Percentiles rank a stretch among this genome's conserved stretches.
phyloP scores from a whole-genome alignment of 176 grass and related monocot genomes.

The Eremochloa ophiuroides region DNA sequence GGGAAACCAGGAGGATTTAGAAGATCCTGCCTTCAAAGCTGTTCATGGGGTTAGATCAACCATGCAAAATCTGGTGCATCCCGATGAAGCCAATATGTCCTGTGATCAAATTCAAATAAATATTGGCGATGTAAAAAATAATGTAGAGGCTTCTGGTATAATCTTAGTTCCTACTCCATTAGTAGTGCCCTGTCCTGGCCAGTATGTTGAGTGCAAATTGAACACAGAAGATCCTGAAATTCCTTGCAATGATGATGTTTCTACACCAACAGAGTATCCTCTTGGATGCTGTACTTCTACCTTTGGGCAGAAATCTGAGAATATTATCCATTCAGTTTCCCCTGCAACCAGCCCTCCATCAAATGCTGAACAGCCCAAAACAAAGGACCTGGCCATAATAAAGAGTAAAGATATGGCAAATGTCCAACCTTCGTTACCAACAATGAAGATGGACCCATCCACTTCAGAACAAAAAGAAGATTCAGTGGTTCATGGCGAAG shows the following conservation, averaged over 20 bases:
- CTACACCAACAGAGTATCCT: constrained; percentile 28
- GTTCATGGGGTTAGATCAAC: constrained; percentile 11
- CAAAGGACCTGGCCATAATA: constrained; percentile 32
- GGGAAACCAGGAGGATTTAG: constrained; percentile 40
- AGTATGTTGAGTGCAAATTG: constrained; percentile 35
- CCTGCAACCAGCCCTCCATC: constrained; percentile 31
- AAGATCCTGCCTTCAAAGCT: constrained; percentile 28
- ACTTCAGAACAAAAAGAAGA: constrained; percentile 41
- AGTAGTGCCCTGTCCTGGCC: constrained; percentile 31
- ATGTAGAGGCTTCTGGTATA: constrained; percentile 29
- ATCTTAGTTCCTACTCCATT: constrained; percentile 36
- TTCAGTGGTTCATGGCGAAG: constrained; percentile 26
- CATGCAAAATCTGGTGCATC: constrained; percentile 25
- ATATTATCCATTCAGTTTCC: constrained; percentile 3
- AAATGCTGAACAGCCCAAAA: constrained; percentile 32
- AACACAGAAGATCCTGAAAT: constrained; percentile 74
- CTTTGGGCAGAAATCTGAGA: constrained; percentile 31
- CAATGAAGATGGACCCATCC: constrained; percentile 29
- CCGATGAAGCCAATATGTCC: constrained; percentile 33
- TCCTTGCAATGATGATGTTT: constrained; percentile 60
- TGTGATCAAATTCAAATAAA: constrained; percentile 40
- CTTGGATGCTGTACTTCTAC: constrained; percentile 17
- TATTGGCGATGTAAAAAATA: constrained; percentile 25
- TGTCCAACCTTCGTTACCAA: constrained; percentile 16
- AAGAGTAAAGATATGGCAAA: constrained; percentile 46